Conservation (phyloP, 1,284 basidiomycete genomes). For the Takashimella koratensis region DNA sequence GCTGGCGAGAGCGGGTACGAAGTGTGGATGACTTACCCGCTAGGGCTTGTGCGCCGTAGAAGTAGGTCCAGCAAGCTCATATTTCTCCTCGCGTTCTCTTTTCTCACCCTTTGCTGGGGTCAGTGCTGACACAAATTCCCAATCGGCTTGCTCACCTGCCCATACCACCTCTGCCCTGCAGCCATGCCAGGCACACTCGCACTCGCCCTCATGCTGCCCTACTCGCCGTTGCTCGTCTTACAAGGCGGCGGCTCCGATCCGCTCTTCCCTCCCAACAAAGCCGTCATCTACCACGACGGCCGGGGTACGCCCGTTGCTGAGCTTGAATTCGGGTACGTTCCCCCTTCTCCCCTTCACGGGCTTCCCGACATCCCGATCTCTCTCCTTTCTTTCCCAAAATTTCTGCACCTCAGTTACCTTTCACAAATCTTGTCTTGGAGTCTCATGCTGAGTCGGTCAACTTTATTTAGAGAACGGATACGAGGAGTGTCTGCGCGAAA, state of each 20-base stretch:
- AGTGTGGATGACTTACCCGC: conserved; percentile 74
- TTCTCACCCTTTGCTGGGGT: neutral
- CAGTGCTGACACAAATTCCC: conserved; percentile 1
- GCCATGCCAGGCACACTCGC: conserved; percentile 63
- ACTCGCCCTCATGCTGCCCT: conserved; percentile 71
- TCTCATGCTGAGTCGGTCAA: neutral
- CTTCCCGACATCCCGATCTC: neutral
- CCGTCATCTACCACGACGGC: conserved; percentile 82
- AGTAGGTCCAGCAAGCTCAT: conserved; percentile 53
- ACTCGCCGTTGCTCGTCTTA: conserved; percentile 80
- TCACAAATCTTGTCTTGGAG: neutral
- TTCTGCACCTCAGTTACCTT: too few species aligned
- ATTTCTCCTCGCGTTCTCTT: neutral
- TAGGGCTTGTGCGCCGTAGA: conserved; percentile 71
- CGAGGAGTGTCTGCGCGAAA: conserved; percentile 73
- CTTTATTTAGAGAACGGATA: conserved; percentile 65
- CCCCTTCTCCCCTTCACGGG: neutral
- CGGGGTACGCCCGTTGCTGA: conserved; percentile 73
- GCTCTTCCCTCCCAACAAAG: conserved; percentile 91
- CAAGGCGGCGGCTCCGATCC: conserved; percentile 85
- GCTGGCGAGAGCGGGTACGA: conserved; percentile 81
- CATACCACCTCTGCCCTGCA: conserved; percentile 5
- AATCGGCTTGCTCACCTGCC: conserved; percentile 4
- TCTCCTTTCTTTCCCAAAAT: neutral
- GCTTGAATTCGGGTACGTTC: conserved; percentile 66